Conservation (phyloP, 768 basidiomycete genomes). For the button mushroom (Agaricus bisporus) region DNA sequence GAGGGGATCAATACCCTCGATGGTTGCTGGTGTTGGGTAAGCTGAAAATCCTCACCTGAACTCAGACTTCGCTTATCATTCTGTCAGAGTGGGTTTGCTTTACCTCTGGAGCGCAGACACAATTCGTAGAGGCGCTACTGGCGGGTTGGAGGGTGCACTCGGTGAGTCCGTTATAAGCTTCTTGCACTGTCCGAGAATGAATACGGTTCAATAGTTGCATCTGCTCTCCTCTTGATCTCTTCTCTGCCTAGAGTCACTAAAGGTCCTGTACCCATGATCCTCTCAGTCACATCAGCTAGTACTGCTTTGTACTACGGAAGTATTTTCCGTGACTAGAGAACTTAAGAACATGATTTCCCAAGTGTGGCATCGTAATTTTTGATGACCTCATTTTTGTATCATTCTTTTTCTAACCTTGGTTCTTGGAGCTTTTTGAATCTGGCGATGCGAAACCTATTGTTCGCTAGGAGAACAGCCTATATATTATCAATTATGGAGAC, state of each 20-base stretch:
- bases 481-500: no score
- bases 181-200: not conserved
- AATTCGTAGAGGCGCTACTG: constrained; percentile 65
- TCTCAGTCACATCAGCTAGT: constrained; percentile 56
- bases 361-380: no score
- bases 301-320: constrained; percentile 67
- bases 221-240: constrained; percentile 66
- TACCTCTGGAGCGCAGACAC: constrained; percentile 76
- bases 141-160: constrained; percentile 72
- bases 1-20: constrained; percentile 74
- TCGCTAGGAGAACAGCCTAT: no score
- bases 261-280: constrained; percentile 63
- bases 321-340: constrained; percentile 36
- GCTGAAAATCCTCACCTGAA: constrained; percentile 15
- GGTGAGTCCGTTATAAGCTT: constrained; percentile 35
- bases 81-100: constrained; percentile 61
- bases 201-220: constrained; percentile 49
- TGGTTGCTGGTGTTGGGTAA: constrained; percentile 80
- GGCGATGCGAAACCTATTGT: no score
- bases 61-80: not conserved
- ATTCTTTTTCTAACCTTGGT: no score
- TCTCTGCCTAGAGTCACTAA: constrained; percentile 68
- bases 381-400: no score
- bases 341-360: no score
- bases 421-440: no score